These are phyloP conservation scores for Penicillium nordicum DNA, from an alignment of 2,329 filamentous ascomycete species.

Conservation along the genomic window DNA sequence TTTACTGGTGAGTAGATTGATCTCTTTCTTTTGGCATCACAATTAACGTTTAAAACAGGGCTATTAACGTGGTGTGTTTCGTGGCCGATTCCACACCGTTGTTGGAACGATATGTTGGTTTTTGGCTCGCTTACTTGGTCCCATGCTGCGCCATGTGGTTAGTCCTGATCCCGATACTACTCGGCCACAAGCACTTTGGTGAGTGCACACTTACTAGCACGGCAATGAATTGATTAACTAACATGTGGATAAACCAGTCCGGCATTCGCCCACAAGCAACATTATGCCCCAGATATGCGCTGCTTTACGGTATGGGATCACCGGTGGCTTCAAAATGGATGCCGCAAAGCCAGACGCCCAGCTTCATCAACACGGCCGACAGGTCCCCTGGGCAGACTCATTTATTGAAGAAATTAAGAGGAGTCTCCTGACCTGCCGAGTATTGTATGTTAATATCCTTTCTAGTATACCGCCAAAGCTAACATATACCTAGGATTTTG, in stretches of 20 bases:
- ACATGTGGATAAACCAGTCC: neutral
- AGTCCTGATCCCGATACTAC: neutral
- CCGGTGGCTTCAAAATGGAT: neutral
- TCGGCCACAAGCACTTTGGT: neutral
- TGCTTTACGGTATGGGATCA: neutral
- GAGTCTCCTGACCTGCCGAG: neutral
- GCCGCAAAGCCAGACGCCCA: neutral
- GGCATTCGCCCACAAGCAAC: neutral
- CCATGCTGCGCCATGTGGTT: neutral
- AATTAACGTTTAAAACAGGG: neutral
- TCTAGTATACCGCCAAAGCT: neutral
- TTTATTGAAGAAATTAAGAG: neutral
- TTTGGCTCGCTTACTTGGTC: neutral
- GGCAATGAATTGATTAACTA: neutral
- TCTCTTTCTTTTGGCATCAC: neutral
- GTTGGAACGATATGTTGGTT: neutral
- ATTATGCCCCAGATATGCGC: neutral
- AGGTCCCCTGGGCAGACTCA: neutral
- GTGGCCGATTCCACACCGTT: neutral
- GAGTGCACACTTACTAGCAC: neutral
- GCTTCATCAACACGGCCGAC: neutral
- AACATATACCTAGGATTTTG: neutral
- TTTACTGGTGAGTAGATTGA: neutral
- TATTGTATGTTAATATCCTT: neutral
- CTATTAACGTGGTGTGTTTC: neutral